These are phyloP conservation scores for Thalia dealbata DNA, from an alignment of 176 grass and related monocot genomes.

Conservation along the genomic window DNA sequence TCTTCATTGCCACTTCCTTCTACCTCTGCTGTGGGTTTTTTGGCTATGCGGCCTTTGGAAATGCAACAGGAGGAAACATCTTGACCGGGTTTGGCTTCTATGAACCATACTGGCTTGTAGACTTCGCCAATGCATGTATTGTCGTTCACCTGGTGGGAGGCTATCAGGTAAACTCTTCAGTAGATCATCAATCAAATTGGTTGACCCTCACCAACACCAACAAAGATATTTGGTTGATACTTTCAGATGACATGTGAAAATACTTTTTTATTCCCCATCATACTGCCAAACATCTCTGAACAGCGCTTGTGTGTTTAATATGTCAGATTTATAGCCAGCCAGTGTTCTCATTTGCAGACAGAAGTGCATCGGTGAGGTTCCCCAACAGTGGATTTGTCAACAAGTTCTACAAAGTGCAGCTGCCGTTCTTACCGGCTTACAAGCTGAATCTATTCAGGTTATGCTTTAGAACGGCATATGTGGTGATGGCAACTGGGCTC, in stretches of 20 bases:
- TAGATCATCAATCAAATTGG: no score
- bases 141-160: constrained; percentile 64
- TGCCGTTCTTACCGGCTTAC: constrained; percentile 15
- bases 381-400: constrained; percentile 25
- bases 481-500: constrained; percentile 43
- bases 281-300: neutral
- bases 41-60: constrained; percentile 83
- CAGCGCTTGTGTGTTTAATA: neutral
- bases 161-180: constrained; percentile 47
- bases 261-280: no score
- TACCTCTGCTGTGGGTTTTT: constrained; percentile 70
- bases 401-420: constrained; percentile 13
- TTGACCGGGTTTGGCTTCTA: constrained; percentile 83
- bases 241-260: no score
- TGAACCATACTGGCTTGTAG: constrained; percentile 89
- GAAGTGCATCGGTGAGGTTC: neutral
- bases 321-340: constrained; percentile 6
- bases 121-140: constrained; percentile 55
- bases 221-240: no score
- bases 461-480: constrained; percentile 51
- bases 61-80: constrained; percentile 68
- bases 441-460: constrained; percentile 35
- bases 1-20: constrained; percentile 57
- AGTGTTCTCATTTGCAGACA: constrained; percentile 8
- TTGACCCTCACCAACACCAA: no score